phyloP scores from a whole-genome alignment of 805 yeast species.

The Lipomyces lipofer region DNA sequence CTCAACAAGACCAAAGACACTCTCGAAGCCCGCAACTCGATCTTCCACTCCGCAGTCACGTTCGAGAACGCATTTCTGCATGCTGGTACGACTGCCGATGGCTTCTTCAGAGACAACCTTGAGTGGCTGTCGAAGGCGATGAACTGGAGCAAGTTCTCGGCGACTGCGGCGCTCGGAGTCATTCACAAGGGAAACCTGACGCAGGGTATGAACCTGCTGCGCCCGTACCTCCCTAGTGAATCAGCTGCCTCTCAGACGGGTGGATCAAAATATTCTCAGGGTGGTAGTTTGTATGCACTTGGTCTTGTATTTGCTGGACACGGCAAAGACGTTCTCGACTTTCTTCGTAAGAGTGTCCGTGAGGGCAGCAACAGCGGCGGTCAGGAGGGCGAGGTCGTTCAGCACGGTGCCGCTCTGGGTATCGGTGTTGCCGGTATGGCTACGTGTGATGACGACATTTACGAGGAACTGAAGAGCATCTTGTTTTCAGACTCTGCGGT shows the following conservation, averaged over 20 bases:
- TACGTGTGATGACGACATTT: slow-evolving; percentile 67
- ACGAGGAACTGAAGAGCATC: slow-evolving; percentile 79
- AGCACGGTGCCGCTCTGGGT: slow-evolving; percentile 96
- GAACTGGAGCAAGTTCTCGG: slow-evolving; percentile 96
- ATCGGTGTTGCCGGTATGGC: slow-evolving; percentile 98
- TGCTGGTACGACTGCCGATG: slow-evolving; percentile 94
- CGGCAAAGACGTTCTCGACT: slow-evolving; percentile 77
- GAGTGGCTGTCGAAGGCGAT: slow-evolving; percentile 98
- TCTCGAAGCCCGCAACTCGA: slow-evolving; percentile 87
- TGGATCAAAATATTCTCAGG: slow-evolving; percentile 67
- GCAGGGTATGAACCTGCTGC: slow-evolving; percentile 81
- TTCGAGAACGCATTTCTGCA: slow-evolving; percentile 93
- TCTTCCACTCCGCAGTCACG: slow-evolving; percentile 94
- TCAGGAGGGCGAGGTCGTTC: slow-evolving; percentile 73
- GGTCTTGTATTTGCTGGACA: slow-evolving; percentile 96
- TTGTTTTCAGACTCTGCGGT: slow-evolving; percentile 87
- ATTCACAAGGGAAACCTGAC: slow-evolving; percentile 93
- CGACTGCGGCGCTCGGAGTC: slow-evolving; percentile 97
- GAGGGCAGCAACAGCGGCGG: slow-evolving; percentile 41
- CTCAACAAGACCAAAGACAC: slow-evolving; percentile 76
- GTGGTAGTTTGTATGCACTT: slow-evolving; percentile 90
- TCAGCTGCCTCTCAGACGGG: slow-evolving; percentile 41
- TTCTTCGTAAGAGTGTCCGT: slow-evolving; percentile 68
- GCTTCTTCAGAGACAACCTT: slow-evolving; percentile 82
- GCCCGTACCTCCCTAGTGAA: slow-evolving; percentile 86